These are phyloP conservation scores for Penicillium odoratum DNA, from an alignment of 495 filamentous ascomycete genomes.

Conservation along the genomic window DNA sequence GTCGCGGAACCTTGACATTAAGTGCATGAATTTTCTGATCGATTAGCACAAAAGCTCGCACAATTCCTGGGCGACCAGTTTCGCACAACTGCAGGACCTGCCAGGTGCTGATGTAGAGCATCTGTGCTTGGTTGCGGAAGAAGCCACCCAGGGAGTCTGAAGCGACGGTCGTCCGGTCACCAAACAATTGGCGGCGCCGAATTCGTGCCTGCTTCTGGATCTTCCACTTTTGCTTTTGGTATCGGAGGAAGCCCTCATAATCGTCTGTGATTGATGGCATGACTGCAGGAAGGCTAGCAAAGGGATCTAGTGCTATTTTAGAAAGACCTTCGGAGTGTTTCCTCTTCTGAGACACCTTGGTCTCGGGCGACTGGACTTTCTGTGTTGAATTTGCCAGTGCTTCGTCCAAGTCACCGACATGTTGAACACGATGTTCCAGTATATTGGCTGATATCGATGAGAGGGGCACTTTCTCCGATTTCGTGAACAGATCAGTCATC, in stretches of 20 bases:
- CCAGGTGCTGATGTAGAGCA: slow-evolving; percentile 89
- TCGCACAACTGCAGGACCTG: slow-evolving; percentile 85
- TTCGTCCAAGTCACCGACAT: slow-evolving; percentile 78
- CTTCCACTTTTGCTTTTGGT: slow-evolving; percentile 99
- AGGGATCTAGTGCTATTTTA: slow-evolving; percentile 70
- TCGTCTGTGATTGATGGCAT: slow-evolving; percentile 89
- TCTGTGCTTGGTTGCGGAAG: slow-evolving; percentile 88
- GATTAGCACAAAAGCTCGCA: slow-evolving; percentile 88
- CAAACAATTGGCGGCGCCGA: slow-evolving; percentile 88
- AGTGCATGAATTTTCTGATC: slow-evolving; percentile 85
- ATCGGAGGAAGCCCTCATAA: slow-evolving; percentile 85
- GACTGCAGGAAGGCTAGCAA: slow-evolving; percentile 74
- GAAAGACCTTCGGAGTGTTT: slow-evolving; percentile 71
- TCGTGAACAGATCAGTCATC: slow-evolving; percentile 89
- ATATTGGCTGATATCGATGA: slow-evolving; percentile 72
- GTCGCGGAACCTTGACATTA: slow-evolving; percentile 84
- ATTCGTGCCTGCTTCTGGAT: slow-evolving; percentile 91
- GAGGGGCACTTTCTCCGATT: slow-evolving; percentile 72
- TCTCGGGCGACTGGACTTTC: slow-evolving; percentile 66
- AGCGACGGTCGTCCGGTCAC: slow-evolving; percentile 70
- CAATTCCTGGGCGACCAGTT: slow-evolving; percentile 78
- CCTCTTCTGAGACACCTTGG: slow-evolving; percentile 72
- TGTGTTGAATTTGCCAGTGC: slow-evolving; percentile 66
- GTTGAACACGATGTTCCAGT: slow-evolving; percentile 55
- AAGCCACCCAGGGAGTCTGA: slow-evolving; percentile 76